These are phyloP conservation scores for Diaporthe aspalathi DNA, from an alignment of 2,329 filamentous ascomycete genomes.

Conservation along the genomic window DNA sequence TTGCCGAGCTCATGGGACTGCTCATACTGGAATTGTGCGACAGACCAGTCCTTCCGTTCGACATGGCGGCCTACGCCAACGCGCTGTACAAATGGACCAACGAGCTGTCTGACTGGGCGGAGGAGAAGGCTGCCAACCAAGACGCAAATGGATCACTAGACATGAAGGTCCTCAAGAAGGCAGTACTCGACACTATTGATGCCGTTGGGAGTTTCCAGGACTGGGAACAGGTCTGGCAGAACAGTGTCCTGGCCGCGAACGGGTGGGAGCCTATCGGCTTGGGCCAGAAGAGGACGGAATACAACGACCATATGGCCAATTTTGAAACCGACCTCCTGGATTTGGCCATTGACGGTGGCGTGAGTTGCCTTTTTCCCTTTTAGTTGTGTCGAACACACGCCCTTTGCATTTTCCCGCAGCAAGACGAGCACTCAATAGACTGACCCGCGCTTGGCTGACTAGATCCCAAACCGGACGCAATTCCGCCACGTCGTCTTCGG, in stretches of 20 bases:
- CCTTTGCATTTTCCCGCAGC: not conserved
- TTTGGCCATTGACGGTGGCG: conserved; percentile 75
- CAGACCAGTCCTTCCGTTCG: conserved; percentile 83
- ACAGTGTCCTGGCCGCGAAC: conserved; percentile 74
- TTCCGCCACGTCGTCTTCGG: conserved; percentile 95
- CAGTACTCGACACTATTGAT: conserved; percentile 69
- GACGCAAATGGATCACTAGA: conserved; percentile 55
- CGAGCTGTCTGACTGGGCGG: conserved; percentile 74
- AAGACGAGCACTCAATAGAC: not conserved
- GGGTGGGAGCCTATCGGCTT: conserved; percentile 81
- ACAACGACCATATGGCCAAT: conserved; percentile 81
- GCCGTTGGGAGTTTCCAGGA: conserved; percentile 74
- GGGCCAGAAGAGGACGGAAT: conserved; percentile 74
- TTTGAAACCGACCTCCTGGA: conserved; percentile 91
- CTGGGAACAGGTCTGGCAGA: conserved; percentile 84
- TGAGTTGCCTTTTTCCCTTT: conserved; percentile 62
- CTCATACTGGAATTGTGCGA: conserved; percentile 89
- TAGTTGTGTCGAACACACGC: not conserved
- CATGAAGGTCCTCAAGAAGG: conserved; percentile 70
- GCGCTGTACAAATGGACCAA: conserved; percentile 73
- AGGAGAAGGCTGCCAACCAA: conserved; percentile 61
- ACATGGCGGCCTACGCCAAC: conserved; percentile 78
- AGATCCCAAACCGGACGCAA: conserved; percentile 88
- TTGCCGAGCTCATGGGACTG: conserved; percentile 83
- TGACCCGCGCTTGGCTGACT: conserved; percentile 31